Percentiles rank a stretch among this genome's conserved stretches.
Evolutionary conservation across 805 yeast genomes (phyloP).

Genomic region (Kuraishia hungarica): DNA sequence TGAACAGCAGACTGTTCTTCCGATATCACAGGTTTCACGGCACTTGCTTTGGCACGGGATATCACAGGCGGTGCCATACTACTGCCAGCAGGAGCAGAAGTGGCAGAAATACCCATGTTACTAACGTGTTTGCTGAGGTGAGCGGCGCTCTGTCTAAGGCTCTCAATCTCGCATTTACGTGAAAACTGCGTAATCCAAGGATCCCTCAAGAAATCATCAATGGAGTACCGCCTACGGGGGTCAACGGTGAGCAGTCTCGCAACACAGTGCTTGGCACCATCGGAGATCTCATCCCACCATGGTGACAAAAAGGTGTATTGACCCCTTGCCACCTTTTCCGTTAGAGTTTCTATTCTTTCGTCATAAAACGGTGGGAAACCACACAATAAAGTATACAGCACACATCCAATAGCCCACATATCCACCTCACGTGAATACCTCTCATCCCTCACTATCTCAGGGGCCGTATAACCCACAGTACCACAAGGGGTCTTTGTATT

Average conservation of each 20-base stretch:
- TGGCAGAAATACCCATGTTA: not conserved
- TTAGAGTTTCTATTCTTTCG: constrained; percentile 63
- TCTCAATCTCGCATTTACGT: not conserved
- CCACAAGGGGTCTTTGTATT: constrained; percentile 98
- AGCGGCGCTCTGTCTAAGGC: not conserved
- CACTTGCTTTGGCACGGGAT: not conserved
- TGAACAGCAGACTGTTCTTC: not conserved
- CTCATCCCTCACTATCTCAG: constrained; percentile 93
- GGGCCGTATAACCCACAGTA: constrained; percentile 97
- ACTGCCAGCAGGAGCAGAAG: too few species aligned
- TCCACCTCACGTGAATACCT: constrained; percentile 90
- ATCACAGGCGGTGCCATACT: not conserved
- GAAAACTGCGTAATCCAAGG: constrained; percentile 54
- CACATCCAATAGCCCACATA: constrained; percentile 99
- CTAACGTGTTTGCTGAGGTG: not conserved
- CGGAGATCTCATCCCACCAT: constrained; percentile 83
- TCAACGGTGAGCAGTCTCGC: constrained; percentile 61
- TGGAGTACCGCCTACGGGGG: constrained; percentile 58
- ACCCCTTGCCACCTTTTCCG: constrained; percentile 75
- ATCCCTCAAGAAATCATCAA: constrained; percentile 62
- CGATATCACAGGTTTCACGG: not conserved
- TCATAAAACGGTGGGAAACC: constrained; percentile 98
- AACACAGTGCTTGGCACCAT: constrained; percentile 63
- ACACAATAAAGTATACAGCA: constrained; percentile 83
- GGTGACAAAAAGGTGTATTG: constrained; percentile 70